Conservation (phyloP, 148 eudicot species). For the Talinum fruticosum region DNA sequence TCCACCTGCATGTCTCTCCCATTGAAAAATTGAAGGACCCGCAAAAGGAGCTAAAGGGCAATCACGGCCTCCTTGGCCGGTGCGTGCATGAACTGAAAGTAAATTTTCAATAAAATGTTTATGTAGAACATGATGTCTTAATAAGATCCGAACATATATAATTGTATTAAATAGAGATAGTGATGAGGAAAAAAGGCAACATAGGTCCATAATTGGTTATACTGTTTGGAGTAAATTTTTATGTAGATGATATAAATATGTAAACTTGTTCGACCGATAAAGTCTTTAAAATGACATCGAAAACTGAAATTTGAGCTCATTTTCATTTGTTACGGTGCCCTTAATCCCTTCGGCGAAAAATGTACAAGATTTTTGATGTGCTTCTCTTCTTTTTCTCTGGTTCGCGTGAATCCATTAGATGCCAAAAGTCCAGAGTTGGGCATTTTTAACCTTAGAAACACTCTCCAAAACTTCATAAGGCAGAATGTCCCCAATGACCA, state of each 20-base stretch:
- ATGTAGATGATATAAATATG: no score
- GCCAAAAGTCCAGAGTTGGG: conserved; percentile 62
- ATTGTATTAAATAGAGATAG: not conserved
- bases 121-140: not conserved
- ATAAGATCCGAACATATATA: not conserved
- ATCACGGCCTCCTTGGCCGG: not conserved
- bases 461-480: conserved; percentile 81
- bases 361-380: not conserved
- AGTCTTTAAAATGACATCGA: not conserved
- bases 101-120: no score
- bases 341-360: not conserved
- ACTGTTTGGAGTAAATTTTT: not conserved
- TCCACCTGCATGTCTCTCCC: not conserved
- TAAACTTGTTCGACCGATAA: not conserved
- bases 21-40: not conserved
- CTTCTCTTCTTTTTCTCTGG: not conserved
- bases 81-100: not conserved
- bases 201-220: not conserved
- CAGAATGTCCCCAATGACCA: conserved; percentile 76
- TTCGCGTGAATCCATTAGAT: conserved; percentile 10
- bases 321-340: not conserved
- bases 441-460: conserved; percentile 72
- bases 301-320: not conserved
- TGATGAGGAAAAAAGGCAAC: not conserved
- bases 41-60: not conserved